Conservation (phyloP, 805 yeast species). For the Metschnikowia rubicola region DNA sequence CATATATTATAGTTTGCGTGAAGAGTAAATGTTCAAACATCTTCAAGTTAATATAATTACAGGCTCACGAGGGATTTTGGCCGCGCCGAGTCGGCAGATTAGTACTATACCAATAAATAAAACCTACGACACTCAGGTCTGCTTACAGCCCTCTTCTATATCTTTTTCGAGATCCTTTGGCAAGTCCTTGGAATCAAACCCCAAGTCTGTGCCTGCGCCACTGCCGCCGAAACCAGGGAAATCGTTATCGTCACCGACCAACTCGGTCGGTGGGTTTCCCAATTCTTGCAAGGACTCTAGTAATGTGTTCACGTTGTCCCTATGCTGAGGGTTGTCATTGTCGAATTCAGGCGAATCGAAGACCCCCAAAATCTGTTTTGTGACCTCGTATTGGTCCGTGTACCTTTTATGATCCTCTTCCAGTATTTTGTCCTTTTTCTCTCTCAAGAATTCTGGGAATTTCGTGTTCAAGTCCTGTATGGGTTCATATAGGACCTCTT, state of each 20-base stretch:
- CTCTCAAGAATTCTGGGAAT: conserved; percentile 67
- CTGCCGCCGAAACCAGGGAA: conserved; percentile 45
- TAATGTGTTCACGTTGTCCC: conserved; percentile 51
- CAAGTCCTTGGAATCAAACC: conserved; percentile 49
- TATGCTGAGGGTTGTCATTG: conserved; percentile 43
- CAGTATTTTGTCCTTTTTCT: conserved; percentile 43
- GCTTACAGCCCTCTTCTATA: conserved; percentile 57
- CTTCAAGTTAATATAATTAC: no score
- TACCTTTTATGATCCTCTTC: conserved; percentile 52
- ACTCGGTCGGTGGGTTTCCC: conserved; percentile 78
- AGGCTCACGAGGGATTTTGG: no score
- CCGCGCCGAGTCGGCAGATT: no score
- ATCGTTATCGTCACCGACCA: conserved; percentile 56
- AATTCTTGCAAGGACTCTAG: conserved; percentile 69
- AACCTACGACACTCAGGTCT: conserved; percentile 19
- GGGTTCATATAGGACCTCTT: conserved; percentile 84
- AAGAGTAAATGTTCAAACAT: no score
- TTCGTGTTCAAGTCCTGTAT: conserved; percentile 73
- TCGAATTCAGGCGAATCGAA: conserved; percentile 66
- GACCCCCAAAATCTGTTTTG: conserved; percentile 55
- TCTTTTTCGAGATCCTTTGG: conserved; percentile 52
- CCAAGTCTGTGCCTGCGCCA: conserved; percentile 39
- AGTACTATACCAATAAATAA: neutral
- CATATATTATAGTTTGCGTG: no score
- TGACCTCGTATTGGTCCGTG: conserved; percentile 57